Base-by-base conservation (phyloP, 2,329 filamentous ascomycete species). In the Pseudogymnoascus sp. region DNA sequence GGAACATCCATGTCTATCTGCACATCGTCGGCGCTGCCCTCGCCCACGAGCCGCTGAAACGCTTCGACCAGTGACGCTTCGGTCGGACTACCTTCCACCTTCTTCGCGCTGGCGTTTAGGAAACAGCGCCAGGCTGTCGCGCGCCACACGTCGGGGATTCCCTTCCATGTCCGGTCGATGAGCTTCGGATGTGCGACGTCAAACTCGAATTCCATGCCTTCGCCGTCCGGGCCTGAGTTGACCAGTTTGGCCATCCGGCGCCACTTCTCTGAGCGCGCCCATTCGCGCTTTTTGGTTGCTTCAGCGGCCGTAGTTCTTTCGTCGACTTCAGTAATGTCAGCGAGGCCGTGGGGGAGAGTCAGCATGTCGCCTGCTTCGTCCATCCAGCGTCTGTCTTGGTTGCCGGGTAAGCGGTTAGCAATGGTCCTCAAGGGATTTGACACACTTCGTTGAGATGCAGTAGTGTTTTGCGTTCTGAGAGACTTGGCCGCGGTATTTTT, bases 1-100 rank as follows among this genome's bases (percentile, higher is more conserved):
- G 95, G 95, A 16, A 99, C 95, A 75, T 99, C 95, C 48, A 98
- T 85, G 75, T 99, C 95, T 71, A 99, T 99, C 77, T 99, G 95
- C 21, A 93, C 87, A 75, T 99, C 95, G 73, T 99, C 95, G 0
- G 92, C 87, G 2, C 90, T 96, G 63, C 85, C 85, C 65, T 86
- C 79, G 14, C 86, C 80, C 72, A 96, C 88, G 28, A 96, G 83
- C 48, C 85, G 83, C 73, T 90, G 84, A 73, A 92, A 96, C 31
- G 84, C 80, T 45, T 83, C 80, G 41, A 92, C 85, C 60, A 98
- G 83, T 64, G 90, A 83, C 43, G 88, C 85, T 64, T 95, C 90
- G 0, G 85, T 80, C 21, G 60, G 34, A 61, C 83, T 85, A 65
- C 84, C 81, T 61, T 81, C 77, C 67, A 84, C 81, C 66, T 82